Evolutionary conservation across 768 basidiomycete genomes (phyloP).

Genomic region (Hypholoma fasciculare): DNA sequence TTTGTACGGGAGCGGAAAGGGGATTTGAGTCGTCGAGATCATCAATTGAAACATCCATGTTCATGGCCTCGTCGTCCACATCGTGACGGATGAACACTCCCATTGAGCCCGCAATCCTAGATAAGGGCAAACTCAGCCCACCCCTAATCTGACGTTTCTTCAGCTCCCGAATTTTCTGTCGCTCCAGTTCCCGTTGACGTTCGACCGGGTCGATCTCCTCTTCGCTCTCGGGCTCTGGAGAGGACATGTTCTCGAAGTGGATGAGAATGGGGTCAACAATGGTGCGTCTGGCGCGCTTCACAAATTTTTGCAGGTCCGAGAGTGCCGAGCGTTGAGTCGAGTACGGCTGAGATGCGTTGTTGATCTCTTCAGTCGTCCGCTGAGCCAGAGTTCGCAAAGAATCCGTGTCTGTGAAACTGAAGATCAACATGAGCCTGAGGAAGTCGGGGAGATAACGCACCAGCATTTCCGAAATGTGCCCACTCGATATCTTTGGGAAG

Average conservation of each 20-base stretch:
- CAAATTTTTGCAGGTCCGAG: slow-evolving; percentile 58
- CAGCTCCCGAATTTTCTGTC: slow-evolving; percentile 53
- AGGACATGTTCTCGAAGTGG: slow-evolving; percentile 29
- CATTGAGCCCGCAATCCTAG: slow-evolving; percentile 18
- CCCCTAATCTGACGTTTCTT: slow-evolving; percentile 50
- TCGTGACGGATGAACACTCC: slow-evolving; percentile 59
- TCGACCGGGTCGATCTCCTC: slow-evolving; percentile 41
- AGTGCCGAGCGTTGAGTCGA: slow-evolving; percentile 41
- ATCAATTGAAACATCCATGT: slow-evolving; percentile 54
- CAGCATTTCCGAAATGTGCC: slow-evolving; percentile 55
- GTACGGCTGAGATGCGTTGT: slow-evolving; percentile 37
- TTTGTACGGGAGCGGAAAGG: neutral
- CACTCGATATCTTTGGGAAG: slow-evolving; percentile 60
- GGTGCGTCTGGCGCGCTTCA: slow-evolving; percentile 47
- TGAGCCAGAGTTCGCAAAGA: slow-evolving; percentile 50
- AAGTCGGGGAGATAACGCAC: slow-evolving; percentile 33
- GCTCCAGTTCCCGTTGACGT: slow-evolving; percentile 36
- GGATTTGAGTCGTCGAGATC: slow-evolving; percentile 17
- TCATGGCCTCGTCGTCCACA: slow-evolving; percentile 58
- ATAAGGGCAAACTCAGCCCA: slow-evolving; percentile 21
- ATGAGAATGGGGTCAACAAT: slow-evolving; percentile 53
- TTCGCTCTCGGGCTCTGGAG: slow-evolving; percentile 37
- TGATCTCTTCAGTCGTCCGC: slow-evolving; percentile 32
- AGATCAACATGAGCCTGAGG: neutral
- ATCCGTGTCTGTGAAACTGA: slow-evolving; percentile 44